Base-by-base conservation (phyloP, 2,329 filamentous ascomycete genomes). In the Pyrenophora tritici-repentis region DNA sequence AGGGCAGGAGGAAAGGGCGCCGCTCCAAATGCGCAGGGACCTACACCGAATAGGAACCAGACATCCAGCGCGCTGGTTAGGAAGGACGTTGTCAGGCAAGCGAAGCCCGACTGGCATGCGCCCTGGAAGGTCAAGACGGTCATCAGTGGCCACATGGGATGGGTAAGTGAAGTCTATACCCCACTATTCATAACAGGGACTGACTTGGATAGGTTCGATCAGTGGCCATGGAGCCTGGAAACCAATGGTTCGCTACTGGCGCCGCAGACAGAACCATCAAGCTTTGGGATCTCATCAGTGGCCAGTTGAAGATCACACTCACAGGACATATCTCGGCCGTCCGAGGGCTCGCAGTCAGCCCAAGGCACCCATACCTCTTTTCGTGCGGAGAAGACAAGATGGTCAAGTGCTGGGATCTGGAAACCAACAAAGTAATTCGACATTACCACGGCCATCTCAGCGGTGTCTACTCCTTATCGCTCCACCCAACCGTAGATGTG, bases 361-460 rank as follows among this genome's bases (percentile, higher is more conserved):
- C 92, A 13, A 82, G 94, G 39, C 94, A 99, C 76, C 95, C 94
- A 0, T 99, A 99, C 70, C 83, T 99, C 8, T 99, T 99, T 75
- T 96, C 91, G 9, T 99, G 94, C 68, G 95, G 91, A 51, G 94
- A 99, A 75, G 94, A 99, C 74, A 99, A 99, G 79, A 97, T 97
- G 92, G 94, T 99, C 56, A 99, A 99, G 76, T 99, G 94, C 77
- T 99, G 94, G 94, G 94, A 99, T 78, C 78, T 99, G 60, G 94
- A 99, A 75, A 97, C 93, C n/a, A 99, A 99, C 79, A 97, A 97
- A 75, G 94, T 99, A 22, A 70, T 70, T 6, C 63, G 65, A 38
- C 91, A 97, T 75, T 99, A 97, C 73, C 94, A 99, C 73, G 95
- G 95, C 14, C 94, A 99, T 76, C 79, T 99, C 17, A 96, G 90